phyloP scores from a whole-genome alignment of 805 yeast genomes.

The Wickerhamomyces bovis region DNA sequence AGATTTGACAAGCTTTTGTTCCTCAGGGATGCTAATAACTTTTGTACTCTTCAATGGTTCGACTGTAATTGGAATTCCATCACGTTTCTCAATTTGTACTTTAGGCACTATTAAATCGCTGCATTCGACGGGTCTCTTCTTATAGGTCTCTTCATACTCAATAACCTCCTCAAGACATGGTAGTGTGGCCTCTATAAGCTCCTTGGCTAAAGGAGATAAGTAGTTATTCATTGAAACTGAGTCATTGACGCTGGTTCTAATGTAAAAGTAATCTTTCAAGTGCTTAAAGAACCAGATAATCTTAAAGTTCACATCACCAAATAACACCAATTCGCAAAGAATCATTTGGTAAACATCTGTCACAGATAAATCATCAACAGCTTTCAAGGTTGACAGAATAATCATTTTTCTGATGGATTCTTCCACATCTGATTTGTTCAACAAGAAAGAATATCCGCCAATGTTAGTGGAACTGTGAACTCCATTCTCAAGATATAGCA shows the following conservation, averaged over 20 bases:
- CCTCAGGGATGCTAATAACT: neutral
- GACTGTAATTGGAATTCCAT: neutral
- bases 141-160: neutral
- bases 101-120: neutral
- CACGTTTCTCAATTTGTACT: neutral
- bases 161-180: neutral
- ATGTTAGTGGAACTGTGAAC: neutral
- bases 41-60: neutral
- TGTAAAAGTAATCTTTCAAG: slow-evolving; percentile 26
- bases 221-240: neutral
- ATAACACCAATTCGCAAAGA: slow-evolving; percentile 35
- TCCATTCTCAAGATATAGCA: slow-evolving; percentile 8
- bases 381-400: slow-evolving; percentile 9
- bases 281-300: slow-evolving; percentile 37
- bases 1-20: neutral
- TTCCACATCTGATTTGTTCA: slow-evolving; percentile 1
- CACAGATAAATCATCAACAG: slow-evolving; percentile 33
- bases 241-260: neutral
- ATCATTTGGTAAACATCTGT: slow-evolving; percentile 31
- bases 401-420: slow-evolving; percentile 14
- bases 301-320: slow-evolving; percentile 39
- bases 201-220: neutral
- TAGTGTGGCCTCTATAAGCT: neutral
- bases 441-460: neutral
- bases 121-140: neutral